Conservation (phyloP, 352 stramenopile genomes). For the Phytophthora sp. region DNA sequence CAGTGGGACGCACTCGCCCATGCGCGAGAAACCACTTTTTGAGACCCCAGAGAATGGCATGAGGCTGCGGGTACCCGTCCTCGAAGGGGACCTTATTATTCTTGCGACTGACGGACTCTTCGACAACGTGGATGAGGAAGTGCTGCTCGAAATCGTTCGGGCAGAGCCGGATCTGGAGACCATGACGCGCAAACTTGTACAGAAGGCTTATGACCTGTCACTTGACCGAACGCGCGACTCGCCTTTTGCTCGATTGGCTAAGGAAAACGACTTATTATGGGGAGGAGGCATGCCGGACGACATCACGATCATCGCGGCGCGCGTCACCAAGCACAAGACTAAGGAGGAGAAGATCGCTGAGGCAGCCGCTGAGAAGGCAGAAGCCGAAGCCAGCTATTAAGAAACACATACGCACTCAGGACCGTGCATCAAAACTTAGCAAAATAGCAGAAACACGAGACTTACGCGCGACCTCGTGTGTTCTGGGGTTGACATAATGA, state of each 20-base stretch:
- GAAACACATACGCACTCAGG: slow-evolving; percentile 15
- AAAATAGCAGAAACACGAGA: slow-evolving; percentile 26
- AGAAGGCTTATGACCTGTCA: slow-evolving; percentile 92
- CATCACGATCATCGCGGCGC: slow-evolving; percentile 81
- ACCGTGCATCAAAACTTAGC: slow-evolving; percentile 14
- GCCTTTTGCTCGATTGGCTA: slow-evolving; percentile 96
- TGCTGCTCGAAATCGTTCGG: slow-evolving; percentile 75
- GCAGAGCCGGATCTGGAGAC: slow-evolving; percentile 62
- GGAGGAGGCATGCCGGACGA: slow-evolving; percentile 93
- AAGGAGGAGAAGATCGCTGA: slow-evolving; percentile 34
- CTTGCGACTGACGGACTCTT: slow-evolving; percentile 97
- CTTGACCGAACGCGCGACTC: slow-evolving; percentile 92
- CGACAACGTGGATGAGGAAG: slow-evolving; percentile 94
- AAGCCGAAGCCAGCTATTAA: slow-evolving; percentile 16
- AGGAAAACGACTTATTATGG: slow-evolving; percentile 99
- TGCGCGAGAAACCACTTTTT: slow-evolving; percentile 89
- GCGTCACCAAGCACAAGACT: slow-evolving; percentile 57
- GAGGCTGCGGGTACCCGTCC: slow-evolving; percentile 92
- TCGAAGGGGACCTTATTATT: slow-evolving; percentile 95
- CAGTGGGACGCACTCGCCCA: slow-evolving; percentile 46
- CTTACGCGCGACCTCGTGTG: slow-evolving; percentile 24
- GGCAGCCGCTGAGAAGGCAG: slow-evolving; percentile 14
- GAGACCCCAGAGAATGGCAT: slow-evolving; percentile 92
- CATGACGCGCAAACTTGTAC: slow-evolving; percentile 82
- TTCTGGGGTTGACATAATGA: slow-evolving; percentile 24